A percentile compares a stretch with the other conserved stretches of the same genome.
Conservation (phyloP, 148 eudicot species). For the Heliamphora exappendiculata region DNA sequence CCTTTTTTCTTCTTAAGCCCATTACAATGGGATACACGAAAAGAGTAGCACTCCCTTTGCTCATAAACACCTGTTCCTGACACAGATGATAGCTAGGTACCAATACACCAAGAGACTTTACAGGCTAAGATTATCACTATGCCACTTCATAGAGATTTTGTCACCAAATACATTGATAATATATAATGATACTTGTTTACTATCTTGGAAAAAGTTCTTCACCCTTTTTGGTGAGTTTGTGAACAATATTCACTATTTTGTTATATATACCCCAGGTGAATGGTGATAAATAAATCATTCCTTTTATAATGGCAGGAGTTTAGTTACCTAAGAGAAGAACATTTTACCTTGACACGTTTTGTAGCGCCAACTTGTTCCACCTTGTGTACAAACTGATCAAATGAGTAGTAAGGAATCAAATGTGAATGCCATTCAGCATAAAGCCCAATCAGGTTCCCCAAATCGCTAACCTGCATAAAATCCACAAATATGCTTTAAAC, state of each 20-base stretch:
- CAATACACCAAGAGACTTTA: background rate
- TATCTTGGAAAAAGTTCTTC: background rate
- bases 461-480: slow-evolving; percentile 57
- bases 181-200: background rate
- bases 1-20: background rate
- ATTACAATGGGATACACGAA: background rate
- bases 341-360: slow-evolving; percentile 68
- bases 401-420: slow-evolving; percentile 74
- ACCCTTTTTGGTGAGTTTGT: background rate
- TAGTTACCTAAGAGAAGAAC: background rate
- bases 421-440: slow-evolving; percentile 90
- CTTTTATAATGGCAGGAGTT: background rate
- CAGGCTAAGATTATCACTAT: slow-evolving; percentile 2
- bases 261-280: background rate
- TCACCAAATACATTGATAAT: background rate
- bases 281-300: background rate
- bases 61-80: background rate
- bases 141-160: background rate
- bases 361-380: slow-evolving; percentile 76
- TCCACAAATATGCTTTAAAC: background rate
- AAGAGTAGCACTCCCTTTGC: background rate
- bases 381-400: slow-evolving; percentile 84
- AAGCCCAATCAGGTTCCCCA: slow-evolving; percentile 65
- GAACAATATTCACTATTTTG: background rate
- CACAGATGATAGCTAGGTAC: background rate